Base-by-base conservation (phyloP, 2,329 filamentous ascomycete species). In the Trichoderma arundinaceum region DNA sequence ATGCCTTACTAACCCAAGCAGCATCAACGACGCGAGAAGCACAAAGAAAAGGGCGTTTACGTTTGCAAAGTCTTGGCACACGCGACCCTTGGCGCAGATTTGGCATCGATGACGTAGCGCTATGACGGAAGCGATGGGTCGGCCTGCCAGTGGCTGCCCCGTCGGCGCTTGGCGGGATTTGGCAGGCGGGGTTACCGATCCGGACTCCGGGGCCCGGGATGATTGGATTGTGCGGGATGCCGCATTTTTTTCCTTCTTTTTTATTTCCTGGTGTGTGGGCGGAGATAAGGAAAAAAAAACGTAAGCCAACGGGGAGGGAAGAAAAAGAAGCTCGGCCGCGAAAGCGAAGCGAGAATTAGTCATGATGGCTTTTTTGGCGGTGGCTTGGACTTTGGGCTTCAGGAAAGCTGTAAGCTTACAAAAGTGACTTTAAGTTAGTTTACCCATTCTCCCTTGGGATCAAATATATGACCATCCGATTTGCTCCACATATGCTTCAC, bases 41-140 rank as follows among this genome's bases (percentile, higher is more conserved):
- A 39, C 9, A 38, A 49, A 35, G 9, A 43, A 10, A 44, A 38
- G 12, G 19, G 19, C 39, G 17, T 28, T 7, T 19, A 44, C 54
- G 38, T 57, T 44, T 32, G 35, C 35, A 35, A 49, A n/a, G 48
- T 46, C 17, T 58, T 43, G 58, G 46, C 52, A 57, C 43, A 54
- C 61, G 43, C 61, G 52, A 54, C 51, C 32, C 17, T 44, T 46
- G 52, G 1, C 13, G 43, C 15, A 15, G 39, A 38, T 48, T 54
- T 38, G 53, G 48, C 64, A 54, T 63, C 49, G 49, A 63, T 66
- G 58, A 66, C 58, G 57, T 66, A 54, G 48, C 4, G n/a, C 38
- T 48, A 66, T 66, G 58, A 64, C 64, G 57, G 57, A 63, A 10
- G 8, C 13, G 38, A 44, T 17, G 35, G 48, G 46, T 41, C n/a